Evolutionary conservation across 768 basidiomycete genomes (phyloP).

Genomic region (Tricholoma matsutake): DNA sequence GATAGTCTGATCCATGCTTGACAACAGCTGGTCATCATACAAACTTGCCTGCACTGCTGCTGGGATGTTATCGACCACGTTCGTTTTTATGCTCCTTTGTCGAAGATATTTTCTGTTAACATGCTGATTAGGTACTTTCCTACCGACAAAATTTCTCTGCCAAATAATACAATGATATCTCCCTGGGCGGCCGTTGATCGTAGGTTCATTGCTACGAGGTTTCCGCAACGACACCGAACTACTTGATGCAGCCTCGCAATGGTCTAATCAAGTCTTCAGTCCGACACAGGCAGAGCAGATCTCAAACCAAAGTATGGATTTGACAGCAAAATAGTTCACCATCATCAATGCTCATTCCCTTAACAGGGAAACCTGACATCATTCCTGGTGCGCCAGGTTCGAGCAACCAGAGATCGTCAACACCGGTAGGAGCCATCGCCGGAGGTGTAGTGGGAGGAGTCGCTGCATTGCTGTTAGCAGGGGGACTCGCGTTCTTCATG

Average conservation of each 20-base stretch:
- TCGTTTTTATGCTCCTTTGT: not conserved
- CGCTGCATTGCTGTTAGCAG: slow-evolving; percentile 28
- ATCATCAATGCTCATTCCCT: not conserved
- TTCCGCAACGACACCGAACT: slow-evolving; percentile 4
- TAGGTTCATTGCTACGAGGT: slow-evolving; percentile 24
- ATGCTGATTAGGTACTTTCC: slow-evolving; percentile 38
- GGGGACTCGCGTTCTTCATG: slow-evolving; percentile 26
- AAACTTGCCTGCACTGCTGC: not conserved
- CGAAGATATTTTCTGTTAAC: not conserved
- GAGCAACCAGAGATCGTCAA: slow-evolving; percentile 18
- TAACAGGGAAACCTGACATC: slow-evolving; percentile 30
- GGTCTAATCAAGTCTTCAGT: slow-evolving; percentile 29
- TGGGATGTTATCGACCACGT: not conserved
- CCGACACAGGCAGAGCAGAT: slow-evolving; percentile 26
- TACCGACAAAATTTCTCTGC: slow-evolving; percentile 25
- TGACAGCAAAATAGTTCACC: not conserved
- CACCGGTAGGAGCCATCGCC: slow-evolving; percentile 36
- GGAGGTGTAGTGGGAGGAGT: slow-evolving; percentile 46
- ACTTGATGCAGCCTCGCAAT: slow-evolving; percentile 30
- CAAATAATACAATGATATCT: slow-evolving; percentile 36
- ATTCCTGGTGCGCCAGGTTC: slow-evolving; percentile 5
- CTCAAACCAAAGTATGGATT: slow-evolving; percentile 23
- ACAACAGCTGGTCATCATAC: slow-evolving; percentile 22
- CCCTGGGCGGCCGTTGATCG: slow-evolving; percentile 47
- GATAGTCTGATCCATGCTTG: not conserved